Evolutionary conservation across 352 stramenopile genomes (phyloP), one percentile per base, ranked within the genome.

Genomic region (Phytophthora aleatoria): DNA sequence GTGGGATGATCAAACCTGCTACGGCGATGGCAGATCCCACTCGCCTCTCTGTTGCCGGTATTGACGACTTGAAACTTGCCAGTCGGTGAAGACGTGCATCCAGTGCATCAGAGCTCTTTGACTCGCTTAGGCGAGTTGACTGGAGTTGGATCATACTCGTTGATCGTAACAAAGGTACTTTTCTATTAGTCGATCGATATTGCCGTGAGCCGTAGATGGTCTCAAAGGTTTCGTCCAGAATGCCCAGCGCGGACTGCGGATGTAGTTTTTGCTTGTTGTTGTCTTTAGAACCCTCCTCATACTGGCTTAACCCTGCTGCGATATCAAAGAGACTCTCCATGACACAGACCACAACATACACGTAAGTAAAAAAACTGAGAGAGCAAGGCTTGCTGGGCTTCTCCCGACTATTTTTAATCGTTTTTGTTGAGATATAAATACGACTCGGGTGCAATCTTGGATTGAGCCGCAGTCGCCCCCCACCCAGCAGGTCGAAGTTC

Each of bases 261-360:
- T 66, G 41, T 0, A 52, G 26, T 26, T 16, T 28, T 39, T 50
- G 51, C 26, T 61, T 33, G 28, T 26, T 49, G 27, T n/a, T 57
- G 12, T 33, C 2, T 10, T 31, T 45, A 12, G 24, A 0, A 10
- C 15, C 35, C 44, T 48, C 51, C n/a, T 68, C 51, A 42, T 82
- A 87, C 26, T 87, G 74, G n/a, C 56, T 79, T 58, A 89, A 60
- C 5, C 61, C 74, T 5, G 76, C 77, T 28, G 80, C 77, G n/a
- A 86, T 53, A 49, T 90, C 81, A 42, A 90, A 90, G 24, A 90
- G 67, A 73, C 78, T 90, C 50, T 64, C 30, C 77, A 86, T 86
- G 28, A 7, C 42, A 52, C 3, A 28, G 53, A 39, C 15, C 55
- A 42, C 43, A 55, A 47, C 31, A 50, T 43, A n/a, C 36, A 45